These are phyloP conservation scores for Plenodomus tracheiphilus DNA, from an alignment of 2,329 filamentous ascomycete genomes.

Conservation along the genomic window DNA sequence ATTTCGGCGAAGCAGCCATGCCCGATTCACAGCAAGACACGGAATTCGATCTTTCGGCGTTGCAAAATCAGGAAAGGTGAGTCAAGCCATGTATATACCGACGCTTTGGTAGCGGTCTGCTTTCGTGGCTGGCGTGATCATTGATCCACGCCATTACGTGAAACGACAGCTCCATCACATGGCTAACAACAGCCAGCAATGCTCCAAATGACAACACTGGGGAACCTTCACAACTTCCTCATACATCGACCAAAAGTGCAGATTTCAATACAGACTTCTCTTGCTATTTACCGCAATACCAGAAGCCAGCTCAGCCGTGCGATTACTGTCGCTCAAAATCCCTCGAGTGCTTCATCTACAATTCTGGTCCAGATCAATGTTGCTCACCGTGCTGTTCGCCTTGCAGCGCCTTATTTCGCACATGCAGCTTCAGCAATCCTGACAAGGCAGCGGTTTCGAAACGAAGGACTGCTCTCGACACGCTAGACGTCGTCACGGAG, in stretches of 20 bases:
- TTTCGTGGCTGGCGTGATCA: too few species aligned
- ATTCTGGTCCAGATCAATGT: constrained; percentile 42
- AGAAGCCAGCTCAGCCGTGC: constrained; percentile 51
- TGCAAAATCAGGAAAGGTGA: constrained; percentile 17
- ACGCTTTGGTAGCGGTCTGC: background rate
- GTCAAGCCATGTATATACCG: constrained; percentile 2
- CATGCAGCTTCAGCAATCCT: constrained; percentile 52
- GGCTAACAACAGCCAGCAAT: constrained; percentile 12
- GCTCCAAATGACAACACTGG: constrained; percentile 2
- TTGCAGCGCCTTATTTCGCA: constrained; percentile 53
- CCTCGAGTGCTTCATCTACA: constrained; percentile 53
- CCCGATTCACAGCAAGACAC: constrained; percentile 25
- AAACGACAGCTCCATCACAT: background rate
- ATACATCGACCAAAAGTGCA: constrained; percentile 8
- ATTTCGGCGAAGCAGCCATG: constrained; percentile 45
- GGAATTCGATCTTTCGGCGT: constrained; percentile 1
- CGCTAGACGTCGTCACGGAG: constrained; percentile 52
- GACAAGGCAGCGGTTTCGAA: constrained; percentile 33
- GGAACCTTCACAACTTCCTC: constrained; percentile 6
- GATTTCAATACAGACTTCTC: constrained; percentile 50
- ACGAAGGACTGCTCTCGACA: constrained; percentile 49
- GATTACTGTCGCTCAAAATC: constrained; percentile 52
- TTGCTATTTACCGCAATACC: constrained; percentile 52
- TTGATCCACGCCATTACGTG: background rate
- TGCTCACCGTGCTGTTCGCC: constrained; percentile 49